Conservation (phyloP, 257 asterid genomes). For the Petunia axillaris region DNA sequence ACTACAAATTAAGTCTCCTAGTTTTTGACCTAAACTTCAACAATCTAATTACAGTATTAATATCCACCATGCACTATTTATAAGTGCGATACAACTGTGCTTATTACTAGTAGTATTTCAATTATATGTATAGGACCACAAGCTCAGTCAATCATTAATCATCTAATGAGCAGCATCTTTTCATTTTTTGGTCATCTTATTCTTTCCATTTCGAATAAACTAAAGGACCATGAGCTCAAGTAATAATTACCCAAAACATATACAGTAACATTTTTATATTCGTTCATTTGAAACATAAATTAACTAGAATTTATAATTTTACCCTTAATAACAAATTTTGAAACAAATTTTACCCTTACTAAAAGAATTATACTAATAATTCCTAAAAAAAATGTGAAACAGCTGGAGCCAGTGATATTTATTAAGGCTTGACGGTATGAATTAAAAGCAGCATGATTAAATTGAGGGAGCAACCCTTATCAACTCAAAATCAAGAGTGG, state of each 20-base stretch:
- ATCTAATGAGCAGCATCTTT: neutral
- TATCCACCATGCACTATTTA: neutral
- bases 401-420: constrained; percentile 30
- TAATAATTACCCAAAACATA: neutral
- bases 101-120: neutral
- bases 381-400: neutral
- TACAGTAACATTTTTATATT: too few species aligned
- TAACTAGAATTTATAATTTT: too few species aligned
- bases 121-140: neutral
- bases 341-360: too few species aligned
- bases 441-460: neutral
- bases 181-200: neutral
- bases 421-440: neutral
- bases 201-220: neutral
- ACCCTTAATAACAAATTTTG: too few species aligned
- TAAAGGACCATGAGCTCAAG: neutral
- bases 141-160: neutral
- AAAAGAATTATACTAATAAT: neutral
- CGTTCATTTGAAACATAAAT: too few species aligned
- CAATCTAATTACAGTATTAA: constrained; percentile 10
- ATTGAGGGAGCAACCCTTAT: neutral
- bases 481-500: too few species aligned
- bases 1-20: neutral
- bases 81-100: neutral
- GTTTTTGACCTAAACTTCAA: neutral